phyloP scores from a whole-genome alignment of 2,329 filamentous ascomycete genomes.

The Pezicula neosporulosa region DNA sequence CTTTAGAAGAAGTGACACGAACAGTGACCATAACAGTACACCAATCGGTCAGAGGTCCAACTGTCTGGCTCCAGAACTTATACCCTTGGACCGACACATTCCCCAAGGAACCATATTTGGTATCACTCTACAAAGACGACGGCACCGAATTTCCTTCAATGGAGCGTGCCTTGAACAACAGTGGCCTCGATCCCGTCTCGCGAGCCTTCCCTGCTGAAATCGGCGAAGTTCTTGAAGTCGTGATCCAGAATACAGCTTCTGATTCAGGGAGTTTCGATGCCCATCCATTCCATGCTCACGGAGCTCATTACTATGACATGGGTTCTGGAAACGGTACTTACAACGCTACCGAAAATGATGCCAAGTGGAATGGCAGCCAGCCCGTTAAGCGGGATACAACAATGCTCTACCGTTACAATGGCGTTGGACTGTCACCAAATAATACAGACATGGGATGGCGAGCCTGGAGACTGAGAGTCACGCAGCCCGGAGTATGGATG shows the following conservation, averaged over 20 bases:
- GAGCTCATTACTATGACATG: slow-evolving; percentile 39
- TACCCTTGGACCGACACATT: slow-evolving; percentile 30
- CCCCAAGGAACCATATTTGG: slow-evolving; percentile 37
- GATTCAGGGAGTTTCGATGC: slow-evolving; percentile 32
- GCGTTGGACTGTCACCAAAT: slow-evolving; percentile 22
- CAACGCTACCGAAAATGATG: slow-evolving; percentile 35
- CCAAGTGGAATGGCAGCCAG: slow-evolving; percentile 24
- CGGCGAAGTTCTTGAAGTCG: slow-evolving; percentile 43
- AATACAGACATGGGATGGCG: slow-evolving; percentile 41
- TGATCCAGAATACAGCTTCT: slow-evolving; percentile 36
- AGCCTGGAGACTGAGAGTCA: slow-evolving; percentile 45
- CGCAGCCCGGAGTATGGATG: slow-evolving; percentile 45
- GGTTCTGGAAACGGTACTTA: slow-evolving; percentile 42
- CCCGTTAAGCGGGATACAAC: slow-evolving; percentile 33
- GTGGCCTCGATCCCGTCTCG: slow-evolving; percentile 38
- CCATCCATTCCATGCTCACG: slow-evolving; percentile 46
- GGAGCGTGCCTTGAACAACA: slow-evolving; percentile 35
- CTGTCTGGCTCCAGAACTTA: slow-evolving; percentile 27
- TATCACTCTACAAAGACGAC: slow-evolving; percentile 39
- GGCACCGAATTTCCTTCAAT: slow-evolving; percentile 35
- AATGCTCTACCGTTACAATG: slow-evolving; percentile 41
- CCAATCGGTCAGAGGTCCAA: slow-evolving; percentile 14
- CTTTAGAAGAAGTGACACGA: slow-evolving; percentile 31
- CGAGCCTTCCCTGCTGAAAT: slow-evolving; percentile 38
- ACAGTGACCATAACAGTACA: slow-evolving; percentile 31